Conservation (phyloP, 495 filamentous ascomycete genomes). For the Penicillium lividum region DNA sequence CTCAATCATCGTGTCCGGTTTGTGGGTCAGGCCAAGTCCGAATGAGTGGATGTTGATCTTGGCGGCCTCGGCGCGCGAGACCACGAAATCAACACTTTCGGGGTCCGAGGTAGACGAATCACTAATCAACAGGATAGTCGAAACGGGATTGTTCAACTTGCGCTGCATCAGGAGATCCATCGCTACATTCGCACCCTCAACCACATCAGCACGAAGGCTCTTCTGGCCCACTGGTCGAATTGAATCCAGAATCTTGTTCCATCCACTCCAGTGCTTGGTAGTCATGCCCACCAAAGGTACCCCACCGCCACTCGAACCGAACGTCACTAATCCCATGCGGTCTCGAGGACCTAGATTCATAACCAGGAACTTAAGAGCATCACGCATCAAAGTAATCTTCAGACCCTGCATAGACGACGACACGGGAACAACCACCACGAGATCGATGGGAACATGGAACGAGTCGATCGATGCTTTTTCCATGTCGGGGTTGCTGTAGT, state of each 20-base stretch:
- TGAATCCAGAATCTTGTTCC: conserved; percentile 82
- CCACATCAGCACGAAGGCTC: conserved; percentile 93
- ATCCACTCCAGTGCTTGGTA: conserved; percentile 88
- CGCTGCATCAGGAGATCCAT: conserved; percentile 99
- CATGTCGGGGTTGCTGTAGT: conserved; percentile 65
- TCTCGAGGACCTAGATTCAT: conserved; percentile 89
- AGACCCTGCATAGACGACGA: conserved; percentile 99
- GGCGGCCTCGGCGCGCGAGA: conserved; percentile 95
- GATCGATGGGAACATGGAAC: conserved; percentile 88
- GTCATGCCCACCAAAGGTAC: conserved; percentile 98
- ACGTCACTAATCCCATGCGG: conserved; percentile 96
- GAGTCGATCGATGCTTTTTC: conserved; percentile 58
- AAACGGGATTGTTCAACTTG: conserved; percentile 93
- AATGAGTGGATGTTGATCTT: conserved; percentile 98
- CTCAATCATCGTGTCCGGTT: conserved; percentile 98
- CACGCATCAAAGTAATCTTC: conserved; percentile 94
- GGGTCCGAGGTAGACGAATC: conserved; percentile 97
- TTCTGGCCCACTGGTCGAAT: conserved; percentile 95
- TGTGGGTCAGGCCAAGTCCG: conserved; percentile 93
- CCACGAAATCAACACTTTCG: conserved; percentile 97
- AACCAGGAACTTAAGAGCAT: conserved; percentile 91
- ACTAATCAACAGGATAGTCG: conserved; percentile 95
- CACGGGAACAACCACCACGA: conserved; percentile 95
- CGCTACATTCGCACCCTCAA: conserved; percentile 96
- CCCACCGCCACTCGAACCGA: conserved; percentile 91